Conservation (phyloP, 2,329 filamentous ascomycete species). For the Aspergillus ochraceus region DNA sequence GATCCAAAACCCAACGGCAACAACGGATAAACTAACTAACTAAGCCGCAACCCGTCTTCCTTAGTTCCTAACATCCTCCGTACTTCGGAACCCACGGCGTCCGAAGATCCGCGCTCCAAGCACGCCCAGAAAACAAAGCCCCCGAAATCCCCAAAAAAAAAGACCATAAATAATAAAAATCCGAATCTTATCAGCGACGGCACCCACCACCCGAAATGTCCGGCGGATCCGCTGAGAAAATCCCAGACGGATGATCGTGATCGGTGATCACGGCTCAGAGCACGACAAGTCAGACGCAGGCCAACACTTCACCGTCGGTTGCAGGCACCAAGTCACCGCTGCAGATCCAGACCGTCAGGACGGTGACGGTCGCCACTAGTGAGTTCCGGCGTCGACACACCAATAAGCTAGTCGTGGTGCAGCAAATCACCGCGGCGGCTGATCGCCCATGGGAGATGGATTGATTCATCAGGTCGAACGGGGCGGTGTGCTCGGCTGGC, state of each 20-base stretch:
- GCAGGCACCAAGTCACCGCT: neutral
- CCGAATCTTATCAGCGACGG: neutral
- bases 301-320: neutral
- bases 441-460: slow-evolving; percentile 9
- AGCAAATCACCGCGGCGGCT: neutral
- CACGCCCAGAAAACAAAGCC: neutral
- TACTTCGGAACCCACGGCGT: neutral
- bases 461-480: neutral
- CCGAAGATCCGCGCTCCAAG: neutral
- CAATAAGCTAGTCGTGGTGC: neutral
- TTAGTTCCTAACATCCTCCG: neutral
- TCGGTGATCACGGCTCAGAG: neutral
- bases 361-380: too few species aligned
- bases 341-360: neutral
- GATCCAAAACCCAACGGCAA: neutral
- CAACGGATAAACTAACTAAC: neutral
- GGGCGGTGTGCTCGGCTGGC: slow-evolving; percentile 5
- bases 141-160: too few species aligned
- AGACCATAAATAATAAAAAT: too few species aligned
- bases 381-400: neutral
- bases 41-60: neutral
- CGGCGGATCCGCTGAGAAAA: neutral
- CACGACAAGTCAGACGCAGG: neutral
- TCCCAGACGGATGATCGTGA: neutral
- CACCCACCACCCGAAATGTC: neutral